Conservation (phyloP, 2,329 filamentous ascomycete genomes). For the Arthrobotrys entomopaga region DNA sequence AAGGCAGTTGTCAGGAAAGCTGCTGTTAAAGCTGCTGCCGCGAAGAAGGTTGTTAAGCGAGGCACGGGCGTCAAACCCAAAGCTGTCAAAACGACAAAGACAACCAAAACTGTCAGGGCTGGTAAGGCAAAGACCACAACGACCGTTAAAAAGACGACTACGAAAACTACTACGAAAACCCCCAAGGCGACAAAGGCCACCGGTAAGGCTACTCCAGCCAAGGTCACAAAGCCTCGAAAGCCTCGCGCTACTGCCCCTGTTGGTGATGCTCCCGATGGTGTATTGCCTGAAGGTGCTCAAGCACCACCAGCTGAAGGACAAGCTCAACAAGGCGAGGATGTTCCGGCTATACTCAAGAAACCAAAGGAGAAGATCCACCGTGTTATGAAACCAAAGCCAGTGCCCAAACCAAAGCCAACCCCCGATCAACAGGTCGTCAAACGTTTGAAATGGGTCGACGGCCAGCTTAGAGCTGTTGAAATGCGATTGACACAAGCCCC, state of each 20-base stretch:
- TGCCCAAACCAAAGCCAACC: slow-evolving; percentile 45
- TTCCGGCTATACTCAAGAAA: slow-evolving; percentile 41
- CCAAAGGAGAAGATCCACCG: slow-evolving; percentile 51
- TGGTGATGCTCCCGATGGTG: slow-evolving; percentile 16
- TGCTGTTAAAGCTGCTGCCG: slow-evolving; percentile 32
- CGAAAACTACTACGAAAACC: slow-evolving; percentile 28
- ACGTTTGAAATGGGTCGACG: slow-evolving; percentile 51
- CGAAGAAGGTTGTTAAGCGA: slow-evolving; percentile 49
- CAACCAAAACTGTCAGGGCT: slow-evolving; percentile 20
- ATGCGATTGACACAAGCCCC: slow-evolving; percentile 52
- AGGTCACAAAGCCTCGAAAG: slow-evolving; percentile 44
- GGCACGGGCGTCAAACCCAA: slow-evolving; percentile 56
- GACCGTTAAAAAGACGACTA: slow-evolving; percentile 38
- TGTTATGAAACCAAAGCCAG: slow-evolving; percentile 44
- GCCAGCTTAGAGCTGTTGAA: slow-evolving; percentile 41
- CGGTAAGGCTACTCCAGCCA: slow-evolving; percentile 32
- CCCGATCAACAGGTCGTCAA: slow-evolving; percentile 51
- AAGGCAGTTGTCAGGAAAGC: slow-evolving; percentile 43
- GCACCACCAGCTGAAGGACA: slow-evolving; percentile 11
- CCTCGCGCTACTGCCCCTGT: slow-evolving; percentile 23
- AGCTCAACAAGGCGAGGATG: slow-evolving; percentile 28
- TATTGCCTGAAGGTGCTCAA: slow-evolving; percentile 28
- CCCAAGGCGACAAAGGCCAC: slow-evolving; percentile 44
- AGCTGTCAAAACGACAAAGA: slow-evolving; percentile 33
- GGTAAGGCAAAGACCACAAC: slow-evolving; percentile 38